Evolutionary conservation across 2,329 filamentous ascomycete species (phyloP), one percentile per base, ranked within the genome.

Genomic region (Diaporthe australafricana): DNA sequence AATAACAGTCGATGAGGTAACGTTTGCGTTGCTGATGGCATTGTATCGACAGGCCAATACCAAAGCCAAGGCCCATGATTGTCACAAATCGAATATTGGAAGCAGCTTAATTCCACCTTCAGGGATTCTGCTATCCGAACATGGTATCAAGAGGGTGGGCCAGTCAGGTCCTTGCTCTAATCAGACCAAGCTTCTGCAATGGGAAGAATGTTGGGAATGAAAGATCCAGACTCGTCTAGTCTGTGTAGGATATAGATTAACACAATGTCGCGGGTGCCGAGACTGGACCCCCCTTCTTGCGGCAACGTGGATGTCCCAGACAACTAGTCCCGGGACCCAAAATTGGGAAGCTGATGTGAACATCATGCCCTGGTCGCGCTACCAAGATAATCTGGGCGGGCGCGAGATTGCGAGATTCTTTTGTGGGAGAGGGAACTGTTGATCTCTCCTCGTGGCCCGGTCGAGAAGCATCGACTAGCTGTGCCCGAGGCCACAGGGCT

Each of bases 241-340:
- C 66, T 35, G 32, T 69, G 53, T 60, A 50, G 32, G 53, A 55
- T 3, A 45, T 68, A 68, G 45, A 68, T 68, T 55, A 56, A 55
- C 35, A 45, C 14, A 55, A 55, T 56, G 40, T 50, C n/a, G 40
- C 16, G 35, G 53, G 16, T 57, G 42, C 53, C 47, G 66, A 40
- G 47, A 45, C 30, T 57, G 66, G 66, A 69, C 40, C 66, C 53
- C 40, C 66, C 53, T 40, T 57, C 40, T 60, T 69, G 30, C 66
- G 48, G 52, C 66, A 27, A 25, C 8, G 42, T 69, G 52, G 53
- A 27, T 50, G 30, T 48, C 30, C 45, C 60, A 50, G 14, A 65
- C 5, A n/a, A 35, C 42, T 65, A 45, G 48, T 50, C 16, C 45
- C 20, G 60, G 17, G 14, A 5, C 27, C 57, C 60, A 48, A 38